A percentile compares a stretch with the other conserved stretches of the same genome.
Conservation (phyloP, 2,329 filamentous ascomycete genomes). For the Colletotrichum endophyticum region DNA sequence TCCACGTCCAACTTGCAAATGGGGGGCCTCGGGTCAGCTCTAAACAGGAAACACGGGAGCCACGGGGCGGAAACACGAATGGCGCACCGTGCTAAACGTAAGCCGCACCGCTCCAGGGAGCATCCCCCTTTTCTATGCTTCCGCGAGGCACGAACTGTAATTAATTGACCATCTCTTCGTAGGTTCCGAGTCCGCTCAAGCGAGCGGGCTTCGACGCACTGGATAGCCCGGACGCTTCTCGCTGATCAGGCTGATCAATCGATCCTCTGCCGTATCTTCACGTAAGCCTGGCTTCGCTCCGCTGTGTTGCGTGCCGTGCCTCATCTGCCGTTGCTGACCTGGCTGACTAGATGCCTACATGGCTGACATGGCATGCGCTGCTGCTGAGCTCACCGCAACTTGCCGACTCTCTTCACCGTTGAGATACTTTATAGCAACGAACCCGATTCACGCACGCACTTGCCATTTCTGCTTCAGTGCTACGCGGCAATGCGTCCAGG, state of each 20-base stretch:
- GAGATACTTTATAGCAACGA: neutral
- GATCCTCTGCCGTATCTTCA: neutral
- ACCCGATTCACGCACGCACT: neutral
- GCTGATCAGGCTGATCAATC: neutral
- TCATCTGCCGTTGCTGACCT: neutral
- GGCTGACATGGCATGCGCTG: neutral
- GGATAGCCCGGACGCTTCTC: neutral
- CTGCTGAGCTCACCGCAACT: neutral
- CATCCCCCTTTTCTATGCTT: neutral
- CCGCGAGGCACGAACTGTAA: neutral
- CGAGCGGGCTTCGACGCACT: neutral
- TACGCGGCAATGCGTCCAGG: neutral
- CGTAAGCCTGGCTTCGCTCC: neutral
- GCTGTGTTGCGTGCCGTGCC: neutral
- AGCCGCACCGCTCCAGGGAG: neutral
- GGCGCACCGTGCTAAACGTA: neutral
- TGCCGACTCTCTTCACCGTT: neutral
- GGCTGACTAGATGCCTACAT: neutral
- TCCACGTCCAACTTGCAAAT: neutral
- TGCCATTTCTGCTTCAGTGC: neutral
- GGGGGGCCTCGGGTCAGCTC: neutral
- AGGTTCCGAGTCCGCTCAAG: neutral
- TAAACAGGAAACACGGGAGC: conserved; percentile 6
- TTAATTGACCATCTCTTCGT: neutral
- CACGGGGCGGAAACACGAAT: neutral